Percentiles rank a stretch among this genome's conserved stretches.
These are phyloP conservation scores for Termitomyces sp. DNA, from an alignment of 768 basidiomycete species.

Conservation along the genomic window DNA sequence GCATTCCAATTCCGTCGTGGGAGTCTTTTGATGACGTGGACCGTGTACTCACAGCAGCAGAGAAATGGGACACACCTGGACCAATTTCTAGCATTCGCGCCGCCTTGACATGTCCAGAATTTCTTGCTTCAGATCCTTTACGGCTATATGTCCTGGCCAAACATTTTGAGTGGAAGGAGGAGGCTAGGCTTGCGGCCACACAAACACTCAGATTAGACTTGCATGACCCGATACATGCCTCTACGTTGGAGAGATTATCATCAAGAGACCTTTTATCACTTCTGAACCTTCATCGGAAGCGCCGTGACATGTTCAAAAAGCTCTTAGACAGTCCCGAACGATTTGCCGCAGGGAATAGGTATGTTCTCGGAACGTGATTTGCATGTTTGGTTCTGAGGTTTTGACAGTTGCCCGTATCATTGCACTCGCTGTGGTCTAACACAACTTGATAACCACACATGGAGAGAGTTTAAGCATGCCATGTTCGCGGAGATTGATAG, in stretches of 20 bases:
- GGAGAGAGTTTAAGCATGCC: conserved; percentile 56
- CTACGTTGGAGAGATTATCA: conserved; percentile 41
- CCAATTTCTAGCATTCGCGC: conserved; percentile 52
- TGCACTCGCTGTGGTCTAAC: conserved; percentile 53
- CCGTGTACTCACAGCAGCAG: conserved; percentile 51
- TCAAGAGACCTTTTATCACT: conserved; percentile 50
- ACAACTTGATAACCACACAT: conserved; percentile 51
- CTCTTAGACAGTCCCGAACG: conserved; percentile 57
- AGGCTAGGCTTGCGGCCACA: conserved; percentile 51
- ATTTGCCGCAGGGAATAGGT: conserved; percentile 48
- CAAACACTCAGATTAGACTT: conserved; percentile 54
- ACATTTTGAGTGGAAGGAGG: conserved; percentile 59
- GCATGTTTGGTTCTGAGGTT: neutral
- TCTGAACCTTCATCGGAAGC: conserved; percentile 50
- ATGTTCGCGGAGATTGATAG: conserved; percentile 55
- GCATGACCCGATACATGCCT: conserved; percentile 32
- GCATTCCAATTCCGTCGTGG: conserved; percentile 44
- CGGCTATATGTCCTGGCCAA: conserved; percentile 51
- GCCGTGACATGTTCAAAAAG: conserved; percentile 44
- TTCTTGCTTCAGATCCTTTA: conserved; percentile 41
- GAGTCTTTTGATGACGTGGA: conserved; percentile 49
- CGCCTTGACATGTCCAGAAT: conserved; percentile 40
- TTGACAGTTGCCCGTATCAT: conserved; percentile 27
- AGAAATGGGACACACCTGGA: conserved; percentile 69
- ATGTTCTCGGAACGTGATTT: neutral